Evolutionary conservation across 805 yeast species (phyloP).

Genomic region (Grigorovia yakushimaensis): DNA sequence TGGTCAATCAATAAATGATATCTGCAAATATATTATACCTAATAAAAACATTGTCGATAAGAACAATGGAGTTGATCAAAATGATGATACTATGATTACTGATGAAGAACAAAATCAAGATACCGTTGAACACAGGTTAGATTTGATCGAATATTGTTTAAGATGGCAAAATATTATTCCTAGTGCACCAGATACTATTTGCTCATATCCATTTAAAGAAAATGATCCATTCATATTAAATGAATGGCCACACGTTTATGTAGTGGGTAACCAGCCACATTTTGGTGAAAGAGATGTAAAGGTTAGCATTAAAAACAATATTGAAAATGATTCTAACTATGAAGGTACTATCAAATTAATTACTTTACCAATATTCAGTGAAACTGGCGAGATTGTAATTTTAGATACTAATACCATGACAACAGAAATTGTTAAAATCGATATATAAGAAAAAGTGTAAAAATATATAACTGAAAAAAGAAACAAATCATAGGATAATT

Average conservation of each 20-base stretch:
- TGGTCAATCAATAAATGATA: conserved; percentile 79
- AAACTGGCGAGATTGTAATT: conserved; percentile 55
- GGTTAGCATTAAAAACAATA: background rate
- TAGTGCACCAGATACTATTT: conserved; percentile 91
- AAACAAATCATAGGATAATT: too few relatives aligned
- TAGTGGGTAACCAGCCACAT: conserved; percentile 72
- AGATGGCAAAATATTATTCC: conserved; percentile 85
- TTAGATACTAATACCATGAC: conserved; percentile 50
- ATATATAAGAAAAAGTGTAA: conserved; percentile 6
- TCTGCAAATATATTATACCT: conserved; percentile 53
- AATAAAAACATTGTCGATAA: conserved; percentile 17
- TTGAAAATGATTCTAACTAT: background rate
- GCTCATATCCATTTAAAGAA: conserved; percentile 74
- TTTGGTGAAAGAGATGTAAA: conserved; percentile 40
- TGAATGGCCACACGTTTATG: conserved; percentile 78
- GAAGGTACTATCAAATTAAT: conserved; percentile 38
- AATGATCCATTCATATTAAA: conserved; percentile 73
- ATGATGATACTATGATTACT: conserved; percentile 7
- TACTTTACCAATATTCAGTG: conserved; percentile 59
- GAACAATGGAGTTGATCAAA: conserved; percentile 19
- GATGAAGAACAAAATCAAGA: conserved; percentile 3
- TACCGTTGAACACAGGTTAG: conserved; percentile 31
- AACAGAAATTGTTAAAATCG: conserved; percentile 38
- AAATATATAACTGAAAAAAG: too few relatives aligned
- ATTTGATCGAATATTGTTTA: conserved; percentile 57